A percentile compares a stretch with the other conserved stretches of the same genome.
These are phyloP conservation scores for Cercophora sp. DNA, from an alignment of 495 filamentous ascomycete species.

Conservation along the genomic window DNA sequence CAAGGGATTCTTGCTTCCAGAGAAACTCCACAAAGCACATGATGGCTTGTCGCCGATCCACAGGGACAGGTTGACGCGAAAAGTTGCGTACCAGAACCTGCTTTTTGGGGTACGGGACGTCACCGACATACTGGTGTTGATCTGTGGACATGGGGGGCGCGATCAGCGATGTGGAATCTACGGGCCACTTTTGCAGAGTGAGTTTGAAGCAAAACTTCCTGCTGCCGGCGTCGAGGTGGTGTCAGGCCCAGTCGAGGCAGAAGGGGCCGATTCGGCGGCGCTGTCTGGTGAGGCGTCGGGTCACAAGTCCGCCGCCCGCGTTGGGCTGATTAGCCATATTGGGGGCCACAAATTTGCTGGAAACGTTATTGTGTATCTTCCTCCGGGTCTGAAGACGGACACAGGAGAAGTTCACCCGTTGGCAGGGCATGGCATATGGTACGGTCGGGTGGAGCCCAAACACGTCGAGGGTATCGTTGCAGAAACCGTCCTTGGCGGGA, in stretches of 20 bases:
- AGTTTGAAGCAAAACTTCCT: slow-evolving; percentile 56
- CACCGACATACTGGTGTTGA: slow-evolving; percentile 64
- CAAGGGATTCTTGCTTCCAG: slow-evolving; percentile 55
- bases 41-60: slow-evolving; percentile 50
- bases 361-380: slow-evolving; percentile 88
- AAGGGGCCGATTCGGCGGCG: slow-evolving; percentile 14
- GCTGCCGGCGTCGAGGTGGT: slow-evolving; percentile 33
- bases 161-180: slow-evolving; percentile 78
- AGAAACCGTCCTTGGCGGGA: slow-evolving; percentile 72
- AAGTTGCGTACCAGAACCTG: slow-evolving; percentile 37
- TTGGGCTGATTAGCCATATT: slow-evolving; percentile 81
- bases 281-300: slow-evolving; percentile 1
- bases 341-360: slow-evolving; percentile 92
- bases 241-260: slow-evolving; percentile 31
- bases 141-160: slow-evolving; percentile 79
- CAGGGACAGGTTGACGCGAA: slow-evolving; percentile 37
- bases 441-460: slow-evolving; percentile 79
- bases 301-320: slow-evolving; percentile 44
- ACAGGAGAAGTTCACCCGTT: slow-evolving; percentile 50
- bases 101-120: slow-evolving; percentile 55
- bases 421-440: slow-evolving; percentile 86
- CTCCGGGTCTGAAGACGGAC: slow-evolving; percentile 44
- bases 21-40: slow-evolving; percentile 56
- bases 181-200: slow-evolving; percentile 63
- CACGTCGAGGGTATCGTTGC: slow-evolving; percentile 83